Base-by-base conservation (phyloP, 2,329 filamentous ascomycete species). In the Penicillium sp. region DNA sequence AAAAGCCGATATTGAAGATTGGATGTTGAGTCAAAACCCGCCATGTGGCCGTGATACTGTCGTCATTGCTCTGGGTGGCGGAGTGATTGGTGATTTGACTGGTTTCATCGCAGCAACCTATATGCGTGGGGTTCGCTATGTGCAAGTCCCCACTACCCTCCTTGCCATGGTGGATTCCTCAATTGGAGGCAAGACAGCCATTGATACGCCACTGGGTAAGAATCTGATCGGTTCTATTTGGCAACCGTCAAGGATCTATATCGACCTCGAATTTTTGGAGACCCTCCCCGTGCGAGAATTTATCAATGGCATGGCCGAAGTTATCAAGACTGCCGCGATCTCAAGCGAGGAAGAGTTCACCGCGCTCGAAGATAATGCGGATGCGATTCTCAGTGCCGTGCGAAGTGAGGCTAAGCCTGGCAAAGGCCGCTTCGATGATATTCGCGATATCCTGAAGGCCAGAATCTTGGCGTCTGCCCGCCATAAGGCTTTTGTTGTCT, bases 241-340 rank as follows among this genome's bases (percentile, higher is more conserved):
- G 92, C 94, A 99, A 72, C 94, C 94, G 4, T 83, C 89, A 67
- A 87, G 91, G 59, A 92, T 97, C 62, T 99, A 96, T 75, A 92
- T 99, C 65, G 94, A 99, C 73, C 81, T 97, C 57, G 83, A 87
- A 52, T 97, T 99, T 70, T 81, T 99, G 51, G 91, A 96, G 71
- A 96, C 92, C 1, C 80, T 99, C 18, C 92, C 93, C 1, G 87
- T 88, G 61, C 84, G 94, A 62, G 93, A 99, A 75, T 93, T 99
- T 69, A 92, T 97, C 75, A 99, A 99, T 72, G 94, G 94, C 57
- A 97, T 99, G 93, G 94, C 93, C 23, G 94, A 99, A 78, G 93
- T 99, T 26, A 84, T 97, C 72, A 97, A 97, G 83, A 99, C 94
- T 3, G 94, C 94, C 3, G 94, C 94, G 50, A 97, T 99, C 65